Base-by-base conservation (phyloP, 208 protist genomes). In the Trypanosoma lewisi region DNA sequence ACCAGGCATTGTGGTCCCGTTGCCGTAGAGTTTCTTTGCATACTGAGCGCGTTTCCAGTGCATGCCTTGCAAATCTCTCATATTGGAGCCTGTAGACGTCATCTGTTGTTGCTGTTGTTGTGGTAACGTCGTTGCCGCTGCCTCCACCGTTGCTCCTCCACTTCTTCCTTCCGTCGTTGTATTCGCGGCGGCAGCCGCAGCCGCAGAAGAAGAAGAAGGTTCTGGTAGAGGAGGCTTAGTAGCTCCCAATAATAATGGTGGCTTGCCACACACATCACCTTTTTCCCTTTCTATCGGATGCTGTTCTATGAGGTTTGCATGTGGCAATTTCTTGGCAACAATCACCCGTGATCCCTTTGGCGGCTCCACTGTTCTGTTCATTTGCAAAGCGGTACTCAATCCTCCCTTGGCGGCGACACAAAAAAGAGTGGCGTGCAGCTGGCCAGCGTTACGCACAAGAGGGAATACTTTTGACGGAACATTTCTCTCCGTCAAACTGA, bases 401-500 rank as follows among this genome's bases (percentile, higher is more conserved):
- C 41, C 50, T 1, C 28, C 67, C 2, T 34, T 66, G 1, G 80
- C 66, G 28, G 78, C 87, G 21, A 92, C 82, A 53, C 78, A 88
- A 70, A 95, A 93, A 44, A 93, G 70, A 17, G 83, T 95, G 33
- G 92, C 63, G 67, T 95, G 89, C 61, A 95, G 52, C 76, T 91
- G 83, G 2, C 89, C 89, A 0, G 82, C 89, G 57, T 92, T 68
- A 25, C 69, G 80, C 71, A 93, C 69, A 28, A 83, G 53, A 7
- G 89, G 89, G 41, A 89, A 75, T 34, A 95, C 80, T 54, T 83
- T 80, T 11, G 75, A 30, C 19, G 89, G 89, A 33, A 92, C 63
- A 21, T 59, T 62, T 64, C 82, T 69, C 70, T 85, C 80, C 27
- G 86, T 91, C 63, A 95, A 67, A 62, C 71, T 80, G 36, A 93